Percentiles rank a stretch among this genome's conserved stretches.
Conservation (phyloP, 352 stramenopile genomes). For the Nothophytophthora sp. region DNA sequence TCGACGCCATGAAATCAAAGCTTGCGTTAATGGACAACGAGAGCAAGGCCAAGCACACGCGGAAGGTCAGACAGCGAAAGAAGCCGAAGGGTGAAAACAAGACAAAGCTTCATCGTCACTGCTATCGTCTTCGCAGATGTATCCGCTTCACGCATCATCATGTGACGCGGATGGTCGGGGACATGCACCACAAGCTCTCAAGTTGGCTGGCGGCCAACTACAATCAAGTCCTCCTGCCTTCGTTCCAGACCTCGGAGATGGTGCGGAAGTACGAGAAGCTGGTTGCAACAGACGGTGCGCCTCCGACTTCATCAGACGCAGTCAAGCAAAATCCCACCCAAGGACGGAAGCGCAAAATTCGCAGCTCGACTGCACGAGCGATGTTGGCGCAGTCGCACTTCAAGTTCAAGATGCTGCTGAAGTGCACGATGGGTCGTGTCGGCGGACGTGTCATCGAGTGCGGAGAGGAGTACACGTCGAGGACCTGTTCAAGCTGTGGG, state of each 20-base stretch:
- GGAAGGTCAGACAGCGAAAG: not conserved
- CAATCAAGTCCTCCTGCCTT: not conserved
- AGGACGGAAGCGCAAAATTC: not conserved
- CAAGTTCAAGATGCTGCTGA: not conserved
- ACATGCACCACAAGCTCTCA: conserved; percentile 12
- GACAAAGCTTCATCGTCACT: not conserved
- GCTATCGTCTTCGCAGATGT: not conserved
- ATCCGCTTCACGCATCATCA: not conserved
- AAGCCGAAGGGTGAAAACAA: not conserved
- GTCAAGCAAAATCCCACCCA: too few relatives aligned
- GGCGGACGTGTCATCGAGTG: not conserved
- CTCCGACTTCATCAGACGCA: too few relatives aligned
- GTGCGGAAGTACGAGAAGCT: conserved; percentile 1
- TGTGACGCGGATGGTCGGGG: conserved; percentile 1
- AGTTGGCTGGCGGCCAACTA: conserved; percentile 5
- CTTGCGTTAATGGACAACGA: too few relatives aligned
- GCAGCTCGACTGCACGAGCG: not conserved
- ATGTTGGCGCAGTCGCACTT: conserved; percentile 3
- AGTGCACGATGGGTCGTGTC: not conserved
- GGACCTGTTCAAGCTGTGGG: conserved; percentile 1
- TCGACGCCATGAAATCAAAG: too few relatives aligned
- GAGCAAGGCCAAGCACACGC: too few relatives aligned
- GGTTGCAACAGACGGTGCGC: too few relatives aligned
- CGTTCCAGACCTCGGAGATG: conserved; percentile 7
- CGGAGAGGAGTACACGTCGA: conserved; percentile 3